Base-by-base conservation (phyloP, 2,329 filamentous ascomycete species). In the Capronia epimyces region DNA sequence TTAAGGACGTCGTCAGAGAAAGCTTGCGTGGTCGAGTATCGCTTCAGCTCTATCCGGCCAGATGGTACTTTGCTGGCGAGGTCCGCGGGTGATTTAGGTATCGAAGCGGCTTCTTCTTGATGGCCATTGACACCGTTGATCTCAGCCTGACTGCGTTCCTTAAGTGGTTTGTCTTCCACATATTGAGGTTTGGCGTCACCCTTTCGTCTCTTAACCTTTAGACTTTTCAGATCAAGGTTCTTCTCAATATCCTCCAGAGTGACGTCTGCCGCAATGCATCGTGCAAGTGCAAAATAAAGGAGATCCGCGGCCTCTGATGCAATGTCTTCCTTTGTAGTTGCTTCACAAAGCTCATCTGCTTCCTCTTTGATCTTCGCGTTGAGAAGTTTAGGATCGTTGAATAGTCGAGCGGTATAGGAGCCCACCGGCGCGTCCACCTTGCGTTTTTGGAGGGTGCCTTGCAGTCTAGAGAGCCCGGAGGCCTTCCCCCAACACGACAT, bases 291-390 rank as follows among this genome's bases (percentile, higher is more conserved):
- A 74, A 98, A 98, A 73, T 97, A 98, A 46, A 98, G 83, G 49
- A 98, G 74, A 65, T 98, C 93, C 0, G 93, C 93, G 7, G 93
- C 89, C 69, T 98, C 93, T 57, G 95, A 95, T 1, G 93, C 89
- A 56, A 95, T 80, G 12, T 97, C 87, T 56, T 90, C 78, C 54
- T 87, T 86, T 0, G 82, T 84, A 59, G 82, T 83, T 13, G 93
- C 91, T 58, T 93, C 83, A 65, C 91, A 96, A 36, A 98, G 78
- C 72, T 98, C 93, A 64, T 94, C 87, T 0, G 93, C 93, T 69
- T 98, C 93, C 69, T 98, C 93, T 83, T 97, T 94, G 49, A 98
- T 96, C 77, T 98, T 98, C 2, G 93, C 93, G 37, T 87, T 80
- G 47, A 96, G 72, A 49, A 98, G 78, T 67, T 94, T 90, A 61